Conservation (phyloP, 805 yeast species). For the Yamadazyma olivae region DNA sequence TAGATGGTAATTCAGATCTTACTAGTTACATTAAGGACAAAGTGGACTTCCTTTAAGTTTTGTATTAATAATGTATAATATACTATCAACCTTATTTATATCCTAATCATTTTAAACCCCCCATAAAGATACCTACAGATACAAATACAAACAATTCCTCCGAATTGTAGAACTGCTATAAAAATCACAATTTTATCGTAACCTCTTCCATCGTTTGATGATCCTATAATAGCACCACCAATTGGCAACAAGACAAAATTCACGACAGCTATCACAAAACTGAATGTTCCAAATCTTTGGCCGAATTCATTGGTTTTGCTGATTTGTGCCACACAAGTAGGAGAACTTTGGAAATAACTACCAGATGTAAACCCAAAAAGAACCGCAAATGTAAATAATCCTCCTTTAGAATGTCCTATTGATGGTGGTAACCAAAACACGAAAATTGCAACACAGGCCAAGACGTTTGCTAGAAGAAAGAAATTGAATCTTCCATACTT, state of each 20-base stretch:
- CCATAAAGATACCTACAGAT: conserved; percentile 16
- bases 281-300: conserved; percentile 18
- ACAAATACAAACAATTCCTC: conserved; percentile 15
- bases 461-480: conserved; percentile 14
- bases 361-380: conserved; percentile 23
- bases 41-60: conserved; percentile 3
- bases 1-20: not conserved
- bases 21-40: conserved; percentile 5
- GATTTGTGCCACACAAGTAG: conserved; percentile 20
- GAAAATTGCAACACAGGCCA: conserved; percentile 16
- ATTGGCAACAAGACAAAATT: conserved; percentile 22
- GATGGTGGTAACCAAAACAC: conserved; percentile 21
- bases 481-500: conserved; percentile 21
- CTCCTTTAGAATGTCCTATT: conserved; percentile 19
- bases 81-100: conserved; percentile 1
- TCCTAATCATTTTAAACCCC: conserved; percentile 14
- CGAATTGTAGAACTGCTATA: conserved; percentile 14
- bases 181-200: conserved; percentile 18
- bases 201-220: not conserved
- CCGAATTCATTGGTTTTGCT: conserved; percentile 17
- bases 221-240: conserved; percentile 19
- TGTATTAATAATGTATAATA: not conserved
- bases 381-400: conserved; percentile 19
- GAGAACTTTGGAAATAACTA: conserved; percentile 18
- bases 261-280: conserved; percentile 16